Base-by-base conservation (phyloP, 1,284 basidiomycete species). In the Sporisorium exsertum region DNA sequence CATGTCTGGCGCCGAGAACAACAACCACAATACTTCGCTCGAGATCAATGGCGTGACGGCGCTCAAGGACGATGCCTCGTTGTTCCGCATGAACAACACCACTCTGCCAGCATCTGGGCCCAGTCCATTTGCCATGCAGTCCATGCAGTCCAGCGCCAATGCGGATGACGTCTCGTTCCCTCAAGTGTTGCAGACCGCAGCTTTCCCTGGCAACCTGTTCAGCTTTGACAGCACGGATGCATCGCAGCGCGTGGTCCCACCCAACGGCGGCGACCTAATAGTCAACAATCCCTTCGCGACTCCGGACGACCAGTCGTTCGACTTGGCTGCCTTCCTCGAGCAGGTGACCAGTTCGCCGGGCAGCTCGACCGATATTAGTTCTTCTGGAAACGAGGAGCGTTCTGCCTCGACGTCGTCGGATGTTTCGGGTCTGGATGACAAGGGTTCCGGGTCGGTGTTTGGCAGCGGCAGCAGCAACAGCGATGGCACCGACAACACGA, bases 261-360 rank as follows among this genome's bases (percentile, higher is more conserved):
- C 77, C 29, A 78, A 78, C 54, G 77, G 77, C 13, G 66, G 70
- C 27, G 77, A 78, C 29, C 54, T 77, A 1, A 51, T 62, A 53
- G 57, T 73, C 54, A 77, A 69, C 70, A 72, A 77, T 13, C 64
- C 72, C 4, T 58, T 72, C 54, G 67, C 77, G 26, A 65, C 76
- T 8, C 66, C 72, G 3, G 77, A 78, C 5, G 76, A 73, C 20
- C 77, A 78, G 58, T n/a, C 60, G 3, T 78, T 78, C 43, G 77
- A 78, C 40, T 47, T 78, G 47, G 67, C 69, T 27, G 77, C 77
- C 0, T 78, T 78, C 69, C 35, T 78, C 32, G 77, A 75, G 58
- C 77, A 78, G 58, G 71, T 71, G 12, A 65, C 72, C 56, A 76
- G 69, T 60, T 78, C 77, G 42, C 77, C 77, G 4, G 68, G 72